phyloP scores from a whole-genome alignment of 2,329 filamentous ascomycete genomes.

The Blastomyces parvus region DNA sequence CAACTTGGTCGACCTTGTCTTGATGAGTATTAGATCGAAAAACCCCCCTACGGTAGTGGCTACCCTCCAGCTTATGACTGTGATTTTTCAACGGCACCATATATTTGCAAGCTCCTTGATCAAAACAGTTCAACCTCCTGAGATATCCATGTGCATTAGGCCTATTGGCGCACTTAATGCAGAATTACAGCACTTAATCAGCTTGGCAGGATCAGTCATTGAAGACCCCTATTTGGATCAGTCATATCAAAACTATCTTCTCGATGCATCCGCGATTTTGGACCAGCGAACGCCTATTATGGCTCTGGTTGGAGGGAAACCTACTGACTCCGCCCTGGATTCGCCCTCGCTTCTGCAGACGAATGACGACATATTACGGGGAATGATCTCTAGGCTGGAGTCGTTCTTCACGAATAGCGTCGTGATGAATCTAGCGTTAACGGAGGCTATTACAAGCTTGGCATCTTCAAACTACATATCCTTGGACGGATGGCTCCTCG shows the following conservation, averaged over 20 bases:
- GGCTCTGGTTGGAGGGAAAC: constrained; percentile 22
- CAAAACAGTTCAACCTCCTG: constrained; percentile 41
- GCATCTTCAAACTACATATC: constrained; percentile 76
- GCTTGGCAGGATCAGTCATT: constrained; percentile 30
- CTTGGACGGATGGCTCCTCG: constrained; percentile 82
- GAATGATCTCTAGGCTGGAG: constrained; percentile 52
- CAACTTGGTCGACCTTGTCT: constrained; percentile 82
- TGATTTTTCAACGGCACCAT: constrained; percentile 79
- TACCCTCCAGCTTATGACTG: constrained; percentile 75
- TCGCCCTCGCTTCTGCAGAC: constrained; percentile 56
- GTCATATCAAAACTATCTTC: constrained; percentile 38
- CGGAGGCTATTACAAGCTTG: constrained; percentile 71
- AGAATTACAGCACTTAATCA: constrained; percentile 32
- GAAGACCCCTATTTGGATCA: constrained; percentile 31
- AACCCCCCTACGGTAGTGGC: constrained; percentile 86
- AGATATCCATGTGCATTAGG: constrained; percentile 20
- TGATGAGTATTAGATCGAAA: constrained; percentile 71
- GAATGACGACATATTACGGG: constrained; percentile 49
- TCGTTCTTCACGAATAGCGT: constrained; percentile 84
- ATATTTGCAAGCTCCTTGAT: constrained; percentile 64
- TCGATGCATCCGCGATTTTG: constrained; percentile 45
- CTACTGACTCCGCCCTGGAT: constrained; percentile 44
- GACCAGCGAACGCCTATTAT: constrained; percentile 28
- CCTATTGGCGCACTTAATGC: constrained; percentile 33
- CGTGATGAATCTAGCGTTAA: constrained; percentile 81